Evolutionary conservation across 2,329 filamentous ascomycete species (phyloP).

Genomic region (Xylariaceae sp.): DNA sequence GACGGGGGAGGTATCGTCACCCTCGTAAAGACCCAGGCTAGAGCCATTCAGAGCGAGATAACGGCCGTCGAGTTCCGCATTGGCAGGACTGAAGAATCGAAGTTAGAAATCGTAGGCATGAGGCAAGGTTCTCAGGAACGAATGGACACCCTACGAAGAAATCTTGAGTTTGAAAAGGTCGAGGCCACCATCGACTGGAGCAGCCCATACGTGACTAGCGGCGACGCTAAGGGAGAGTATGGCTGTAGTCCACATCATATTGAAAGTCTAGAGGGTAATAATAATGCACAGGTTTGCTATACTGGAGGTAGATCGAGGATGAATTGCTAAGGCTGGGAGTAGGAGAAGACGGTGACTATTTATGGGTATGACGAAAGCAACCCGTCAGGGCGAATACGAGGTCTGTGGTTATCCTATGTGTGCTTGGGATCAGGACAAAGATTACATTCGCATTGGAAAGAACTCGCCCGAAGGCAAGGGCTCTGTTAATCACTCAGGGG

Average conservation of each 20-base stretch:
- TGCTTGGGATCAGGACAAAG: too few relatives aligned
- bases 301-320: background rate
- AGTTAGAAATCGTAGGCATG: background rate
- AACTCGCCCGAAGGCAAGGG: constrained; percentile 6
- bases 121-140: background rate
- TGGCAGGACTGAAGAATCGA: constrained; percentile 5
- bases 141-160: constrained; percentile 29
- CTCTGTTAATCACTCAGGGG: constrained; percentile 12
- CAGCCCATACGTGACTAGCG: constrained; percentile 30
- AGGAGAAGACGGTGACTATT: too few relatives aligned
- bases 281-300: background rate
- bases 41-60: constrained; percentile 41
- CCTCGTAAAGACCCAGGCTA: constrained; percentile 42
- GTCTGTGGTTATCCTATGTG: too few relatives aligned
- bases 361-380: too few relatives aligned
- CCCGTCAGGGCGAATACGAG: too few relatives aligned
- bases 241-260: constrained; percentile 36
- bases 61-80: constrained; percentile 40
- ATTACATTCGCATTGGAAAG: constrained; percentile 7
- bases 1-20: constrained; percentile 28
- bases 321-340: too few relatives aligned
- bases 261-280: constrained; percentile 14
- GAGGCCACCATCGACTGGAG: constrained; percentile 29
- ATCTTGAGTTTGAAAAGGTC: constrained; percentile 38
- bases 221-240: constrained; percentile 36